These are phyloP conservation scores for Saccharomycopsis amapae DNA, from an alignment of 805 yeast species.

Conservation along the genomic window DNA sequence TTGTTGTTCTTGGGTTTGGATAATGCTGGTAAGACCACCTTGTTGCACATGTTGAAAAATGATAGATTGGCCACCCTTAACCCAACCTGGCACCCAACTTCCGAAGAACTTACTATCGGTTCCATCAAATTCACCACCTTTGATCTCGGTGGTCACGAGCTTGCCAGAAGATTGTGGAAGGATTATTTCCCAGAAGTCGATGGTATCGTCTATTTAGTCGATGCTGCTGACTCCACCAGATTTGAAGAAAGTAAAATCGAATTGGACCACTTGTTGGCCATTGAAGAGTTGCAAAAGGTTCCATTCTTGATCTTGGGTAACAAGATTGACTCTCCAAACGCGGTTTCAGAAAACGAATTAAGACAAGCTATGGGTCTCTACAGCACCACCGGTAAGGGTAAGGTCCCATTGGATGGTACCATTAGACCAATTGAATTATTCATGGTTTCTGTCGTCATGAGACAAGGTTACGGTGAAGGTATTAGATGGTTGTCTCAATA, in stretches of 20 bases:
- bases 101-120: slow-evolving; percentile 96
- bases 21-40: slow-evolving; percentile 95
- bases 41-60: slow-evolving; percentile 79
- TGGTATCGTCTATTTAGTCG: slow-evolving; percentile 94
- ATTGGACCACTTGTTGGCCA: slow-evolving; percentile 84
- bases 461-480: slow-evolving; percentile 98
- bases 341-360: slow-evolving; percentile 91
- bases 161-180: slow-evolving; percentile 98
- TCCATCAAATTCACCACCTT: slow-evolving; percentile 95
- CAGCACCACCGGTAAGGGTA: slow-evolving; percentile 87
- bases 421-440: slow-evolving; percentile 91
- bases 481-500: slow-evolving; percentile 97
- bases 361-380: slow-evolving; percentile 83
- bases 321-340: slow-evolving; percentile 90
- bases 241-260: slow-evolving; percentile 93
- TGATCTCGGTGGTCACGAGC: slow-evolving; percentile 97
- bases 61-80: slow-evolving; percentile 96
- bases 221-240: slow-evolving; percentile 94
- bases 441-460: slow-evolving; percentile 98
- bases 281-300: slow-evolving; percentile 82
- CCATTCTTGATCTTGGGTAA: slow-evolving; percentile 94
- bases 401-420: slow-evolving; percentile 54
- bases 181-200: slow-evolving; percentile 99
- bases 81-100: slow-evolving; percentile 98
- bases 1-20: slow-evolving; percentile 92